Conservation (phyloP, 768 basidiomycete genomes). For the Lentinula sp. region DNA sequence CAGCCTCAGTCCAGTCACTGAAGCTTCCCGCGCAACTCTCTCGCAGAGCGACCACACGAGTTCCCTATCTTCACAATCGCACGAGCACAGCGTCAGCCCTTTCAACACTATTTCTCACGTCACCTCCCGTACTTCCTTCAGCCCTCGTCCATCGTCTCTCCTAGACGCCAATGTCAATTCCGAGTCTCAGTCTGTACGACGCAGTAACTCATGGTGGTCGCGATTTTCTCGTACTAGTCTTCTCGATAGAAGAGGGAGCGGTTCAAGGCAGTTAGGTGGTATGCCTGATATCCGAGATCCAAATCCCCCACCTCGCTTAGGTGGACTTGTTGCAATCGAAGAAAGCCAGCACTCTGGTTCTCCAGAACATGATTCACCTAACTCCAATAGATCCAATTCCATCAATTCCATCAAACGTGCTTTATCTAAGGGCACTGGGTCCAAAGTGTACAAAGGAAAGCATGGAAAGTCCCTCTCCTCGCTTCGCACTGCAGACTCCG, state of each 20-base stretch:
- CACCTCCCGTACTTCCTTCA: constrained; percentile 15
- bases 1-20: constrained; percentile 25
- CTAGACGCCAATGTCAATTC: constrained; percentile 21
- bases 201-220: constrained; percentile 75
- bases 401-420: constrained; percentile 4
- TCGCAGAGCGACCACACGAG: constrained; percentile 18
- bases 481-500: constrained; percentile 61
- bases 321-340: constrained; percentile 45
- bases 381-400: constrained; percentile 9
- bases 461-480: constrained; percentile 51
- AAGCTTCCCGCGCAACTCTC: constrained; percentile 18
- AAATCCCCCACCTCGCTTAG: constrained; percentile 54
- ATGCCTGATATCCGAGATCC: constrained; percentile 71
- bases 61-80: constrained; percentile 17
- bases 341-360: constrained; percentile 36
- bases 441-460: constrained; percentile 25
- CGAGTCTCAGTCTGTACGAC: constrained; percentile 39
- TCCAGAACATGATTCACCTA: constrained; percentile 12
- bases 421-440: constrained; percentile 6
- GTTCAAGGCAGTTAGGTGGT: constrained; percentile 23
- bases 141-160: constrained; percentile 18
- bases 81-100: constrained; percentile 29
- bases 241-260: constrained; percentile 50
- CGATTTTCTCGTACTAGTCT: constrained; percentile 64
- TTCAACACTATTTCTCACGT: constrained; percentile 22